Base-by-base conservation (phyloP, 768 basidiomycete genomes). In the Guyanaporus albipodus region DNA sequence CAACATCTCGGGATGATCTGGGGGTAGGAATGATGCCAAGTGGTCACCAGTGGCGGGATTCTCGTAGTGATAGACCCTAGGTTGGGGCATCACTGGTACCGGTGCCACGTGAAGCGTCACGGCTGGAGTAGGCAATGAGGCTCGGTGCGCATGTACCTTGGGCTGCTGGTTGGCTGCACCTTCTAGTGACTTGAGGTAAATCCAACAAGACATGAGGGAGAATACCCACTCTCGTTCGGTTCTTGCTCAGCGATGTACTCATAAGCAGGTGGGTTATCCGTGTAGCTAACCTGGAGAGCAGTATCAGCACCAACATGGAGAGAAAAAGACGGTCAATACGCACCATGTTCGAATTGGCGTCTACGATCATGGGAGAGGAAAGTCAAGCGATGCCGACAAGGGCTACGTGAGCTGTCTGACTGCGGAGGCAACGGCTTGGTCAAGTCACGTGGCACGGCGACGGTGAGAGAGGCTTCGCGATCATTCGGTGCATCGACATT, bases 1-100 rank as follows among this genome's bases (percentile, higher is more conserved):
- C 23, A 86, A 56, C 89, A 91, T 91, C 67, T 88, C 80, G 0
- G 88, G 90, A 59, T 91, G 84, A 48, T 78, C 72, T 1, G 90
- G 90, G 0, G 89, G 84, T 2, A 88, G 70, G 4, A 83, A 63
- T 0, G 89, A 84, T 2, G 78, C 71, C 23, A 85, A 50, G 17
- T 72, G 70, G 37, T 85, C 74, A 6, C 78, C 74, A 0, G 82
- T 87, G 1, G 35, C 21, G 2, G 85, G 82, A 62, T 86, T 79
- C 44, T 76, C 64, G 62, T 89, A 90, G 66, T 85, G 77, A 61
- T 83, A 86, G 6, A 89, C 72, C 4, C 68, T 73, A 8, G 82
- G 79, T 36, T 72, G 55, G 22, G 58, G 54, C 55, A 69, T 72
- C 14, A 58, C 55, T 5, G 65, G 67, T 15, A 68, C 55, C 11